phyloP scores from a whole-genome alignment of 768 basidiomycete genomes.

The Tremella mesenterica region DNA sequence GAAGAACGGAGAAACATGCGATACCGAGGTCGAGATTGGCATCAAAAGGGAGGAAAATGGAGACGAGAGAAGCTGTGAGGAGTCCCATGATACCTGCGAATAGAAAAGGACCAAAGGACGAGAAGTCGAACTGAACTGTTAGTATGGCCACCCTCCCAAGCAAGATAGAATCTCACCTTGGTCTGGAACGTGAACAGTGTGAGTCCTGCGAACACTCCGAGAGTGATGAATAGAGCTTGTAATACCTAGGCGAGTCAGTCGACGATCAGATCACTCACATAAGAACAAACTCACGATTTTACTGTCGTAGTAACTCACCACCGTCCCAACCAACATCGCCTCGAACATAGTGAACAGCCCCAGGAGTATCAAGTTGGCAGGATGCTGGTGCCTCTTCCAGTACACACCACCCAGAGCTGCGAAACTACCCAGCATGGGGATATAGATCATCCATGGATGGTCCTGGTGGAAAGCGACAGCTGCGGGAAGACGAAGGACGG shows the following conservation, averaged over 20 bases:
- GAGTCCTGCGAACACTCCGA: conserved; percentile 85
- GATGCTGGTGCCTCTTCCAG: conserved; percentile 88
- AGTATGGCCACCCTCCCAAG: conserved; percentile 1
- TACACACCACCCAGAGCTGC: conserved; percentile 70
- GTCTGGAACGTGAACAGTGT: conserved; percentile 92
- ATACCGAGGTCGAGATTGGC: conserved; percentile 72
- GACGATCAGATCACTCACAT: conserved; percentile 31
- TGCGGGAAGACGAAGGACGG: conserved; percentile 58
- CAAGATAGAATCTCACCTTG: conserved; percentile 53
- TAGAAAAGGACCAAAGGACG: conserved; percentile 80
- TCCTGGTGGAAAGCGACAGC: conserved; percentile 62
- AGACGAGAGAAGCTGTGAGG: conserved; percentile 69
- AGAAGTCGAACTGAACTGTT: conserved; percentile 72
- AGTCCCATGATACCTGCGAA: conserved; percentile 76
- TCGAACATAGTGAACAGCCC: conserved; percentile 84
- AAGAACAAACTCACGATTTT: conserved; percentile 28
- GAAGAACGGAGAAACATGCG: conserved; percentile 64
- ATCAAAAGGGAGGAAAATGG: conserved; percentile 77
- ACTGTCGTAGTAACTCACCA: conserved; percentile 50
- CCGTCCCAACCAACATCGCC: conserved; percentile 78
- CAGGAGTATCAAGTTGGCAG: conserved; percentile 75
- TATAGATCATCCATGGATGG: conserved; percentile 58
- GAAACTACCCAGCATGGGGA: conserved; percentile 55
- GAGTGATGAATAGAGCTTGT: conserved; percentile 83
- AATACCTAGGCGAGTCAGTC: conserved; percentile 53